Base-by-base conservation (phyloP, 495 filamentous ascomycete species). In the Thermothielavioides terrestris region DNA sequence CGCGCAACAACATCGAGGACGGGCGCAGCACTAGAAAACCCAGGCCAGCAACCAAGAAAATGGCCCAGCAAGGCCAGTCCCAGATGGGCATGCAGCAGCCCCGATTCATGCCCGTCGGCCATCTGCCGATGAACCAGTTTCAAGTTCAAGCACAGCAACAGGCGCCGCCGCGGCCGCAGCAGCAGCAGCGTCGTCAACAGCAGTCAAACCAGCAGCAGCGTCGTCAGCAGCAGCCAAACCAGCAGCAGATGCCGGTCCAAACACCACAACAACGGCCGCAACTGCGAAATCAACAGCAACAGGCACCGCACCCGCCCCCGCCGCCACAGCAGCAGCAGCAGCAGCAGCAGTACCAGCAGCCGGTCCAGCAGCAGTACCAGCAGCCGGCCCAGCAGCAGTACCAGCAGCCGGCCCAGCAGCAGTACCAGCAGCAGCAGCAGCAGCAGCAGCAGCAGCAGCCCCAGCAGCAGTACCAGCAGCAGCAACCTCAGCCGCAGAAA, bases 401-500 rank as follows among this genome's bases (percentile, higher is more conserved):
- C 15, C 48, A 52, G 17, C 46, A 49, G 12, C 10, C 25, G 5
- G 12, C 18, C 9, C 50, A 50, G 18, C 31, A 45, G 10, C 30
- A 20, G 10, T 36, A 48, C 17, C 46, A 34, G 28, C 46, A 35
- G 17, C 52, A 31, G 17, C 38, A 28, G 14, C 39, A 36, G 21
- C 55, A 53, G 21, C 20, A 21, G 36, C 18, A 25, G 4, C 46
- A 40, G 7, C 20, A 0, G 7, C 39, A 27, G 22, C 17, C 22
- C 14, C 37, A 23, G 11, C 45, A 10, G 17, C 36, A 14, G 3
- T 37, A n/a, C 10, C 46, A 40, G 9, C 54, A 40, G 4, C 46
- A 30, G 6, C 46, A 42, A 11, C 36, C 20, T 11, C 60, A 60
- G 23, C 61, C 58, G 18, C 50, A 51, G 23, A 44, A 37, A 20